These are phyloP conservation scores for Knufia fluminis DNA, from an alignment of 2,329 filamentous ascomycete genomes.

Conservation along the genomic window DNA sequence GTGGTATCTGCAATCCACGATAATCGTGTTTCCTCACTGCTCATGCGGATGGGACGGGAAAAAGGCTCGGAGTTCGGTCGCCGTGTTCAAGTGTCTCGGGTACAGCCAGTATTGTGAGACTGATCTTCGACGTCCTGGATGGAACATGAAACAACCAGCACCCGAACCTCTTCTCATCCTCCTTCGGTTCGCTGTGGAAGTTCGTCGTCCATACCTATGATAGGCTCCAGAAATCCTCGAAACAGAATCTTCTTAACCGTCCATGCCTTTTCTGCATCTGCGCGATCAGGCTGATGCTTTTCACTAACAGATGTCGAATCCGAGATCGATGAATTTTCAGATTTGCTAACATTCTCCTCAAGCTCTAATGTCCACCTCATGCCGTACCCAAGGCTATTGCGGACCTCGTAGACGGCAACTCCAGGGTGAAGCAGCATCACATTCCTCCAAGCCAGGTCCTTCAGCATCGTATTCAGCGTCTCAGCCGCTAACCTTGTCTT, in stretches of 20 bases:
- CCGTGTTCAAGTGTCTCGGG: no score
- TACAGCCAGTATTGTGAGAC: no score
- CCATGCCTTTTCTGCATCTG: constrained; percentile 13
- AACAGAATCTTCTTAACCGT: constrained; percentile 15
- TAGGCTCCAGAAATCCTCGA: constrained; percentile 21
- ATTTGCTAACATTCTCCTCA: not conserved
- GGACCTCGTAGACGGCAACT: constrained; percentile 22
- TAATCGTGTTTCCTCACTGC: no score
- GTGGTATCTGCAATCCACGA: no score
- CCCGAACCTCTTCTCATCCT: not conserved
- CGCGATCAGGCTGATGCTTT: not conserved
- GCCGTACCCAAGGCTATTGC: constrained; percentile 18
- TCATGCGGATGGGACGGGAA: no score
- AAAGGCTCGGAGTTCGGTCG: no score
- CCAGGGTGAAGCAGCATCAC: constrained; percentile 22
- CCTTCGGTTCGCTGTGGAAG: not conserved
- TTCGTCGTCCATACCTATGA: constrained; percentile 19
- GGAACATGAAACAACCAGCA: not conserved
- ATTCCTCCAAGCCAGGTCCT: constrained; percentile 18
- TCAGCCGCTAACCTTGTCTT: constrained; percentile 18
- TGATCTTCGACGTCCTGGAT: no score
- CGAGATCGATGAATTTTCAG: constrained; percentile 1
- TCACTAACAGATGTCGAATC: not conserved
- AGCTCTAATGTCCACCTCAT: constrained; percentile 23
- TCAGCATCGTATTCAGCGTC: constrained; percentile 19